A percentile compares a stretch with the other conserved stretches of the same genome.
Conservation (phyloP, 192 early-diverging fungal genomes). For the Irineochytrium annulatum region DNA sequence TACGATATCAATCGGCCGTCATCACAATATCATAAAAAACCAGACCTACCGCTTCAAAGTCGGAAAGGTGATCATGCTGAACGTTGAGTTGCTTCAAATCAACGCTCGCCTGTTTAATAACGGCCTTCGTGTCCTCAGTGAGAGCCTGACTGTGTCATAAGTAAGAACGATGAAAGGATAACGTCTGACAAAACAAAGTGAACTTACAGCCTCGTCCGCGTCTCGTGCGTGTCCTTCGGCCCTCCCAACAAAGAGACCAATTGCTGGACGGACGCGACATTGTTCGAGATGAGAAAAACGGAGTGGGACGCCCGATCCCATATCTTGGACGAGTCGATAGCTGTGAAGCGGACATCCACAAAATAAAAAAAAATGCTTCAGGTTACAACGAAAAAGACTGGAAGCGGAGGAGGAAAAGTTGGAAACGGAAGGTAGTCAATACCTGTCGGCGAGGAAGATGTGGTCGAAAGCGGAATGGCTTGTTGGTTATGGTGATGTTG, state of each 20-base stretch:
- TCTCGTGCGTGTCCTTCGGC: slow-evolving; percentile 67
- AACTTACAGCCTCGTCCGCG: slow-evolving; percentile 69
- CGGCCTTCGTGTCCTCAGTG: slow-evolving; percentile 76
- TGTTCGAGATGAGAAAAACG: slow-evolving; percentile 81
- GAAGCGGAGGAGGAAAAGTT: no score
- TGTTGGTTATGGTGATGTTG: no score
- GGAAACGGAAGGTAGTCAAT: no score
- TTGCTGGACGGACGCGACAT: slow-evolving; percentile 77
- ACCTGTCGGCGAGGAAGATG: no score
- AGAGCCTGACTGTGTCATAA: slow-evolving; percentile 54
- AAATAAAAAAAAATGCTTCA: no score
- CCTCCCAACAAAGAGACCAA: slow-evolving; percentile 74
- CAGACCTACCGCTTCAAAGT: slow-evolving; percentile 29
- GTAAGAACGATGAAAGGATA: background rate
- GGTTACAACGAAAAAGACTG: no score
- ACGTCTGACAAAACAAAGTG: background rate
- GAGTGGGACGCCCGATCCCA: slow-evolving; percentile 73
- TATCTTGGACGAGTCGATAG: slow-evolving; percentile 23
- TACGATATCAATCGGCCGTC: background rate
- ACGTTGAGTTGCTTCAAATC: slow-evolving; percentile 81
- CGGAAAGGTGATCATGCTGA: slow-evolving; percentile 50
- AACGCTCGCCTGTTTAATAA: slow-evolving; percentile 71
- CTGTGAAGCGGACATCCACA: no score
- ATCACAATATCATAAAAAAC: background rate
- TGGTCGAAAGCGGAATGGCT: no score